Percentiles rank a stretch among this genome's conserved stretches.
phyloP scores from a whole-genome alignment of 2,329 filamentous ascomycete genomes.

The Pseudohalonectria lignicola region DNA sequence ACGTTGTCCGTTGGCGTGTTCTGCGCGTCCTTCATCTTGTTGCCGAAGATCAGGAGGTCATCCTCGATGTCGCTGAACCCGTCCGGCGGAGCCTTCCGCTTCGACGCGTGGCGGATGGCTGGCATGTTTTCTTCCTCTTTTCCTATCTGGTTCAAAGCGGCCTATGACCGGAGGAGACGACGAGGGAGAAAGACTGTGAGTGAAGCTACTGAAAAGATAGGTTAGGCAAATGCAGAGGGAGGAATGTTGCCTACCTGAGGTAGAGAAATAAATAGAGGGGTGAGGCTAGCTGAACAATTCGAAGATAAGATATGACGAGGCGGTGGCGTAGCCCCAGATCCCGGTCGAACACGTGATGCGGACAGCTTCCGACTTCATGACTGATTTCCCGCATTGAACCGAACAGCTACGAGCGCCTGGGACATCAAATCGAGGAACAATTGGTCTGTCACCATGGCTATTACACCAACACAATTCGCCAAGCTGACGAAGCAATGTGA shows the following conservation, averaged over 20 bases:
- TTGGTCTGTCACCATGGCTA: slow-evolving; percentile 49
- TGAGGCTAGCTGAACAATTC: too few relatives aligned
- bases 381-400: background rate
- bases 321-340: too few relatives aligned
- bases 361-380: background rate
- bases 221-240: background rate
- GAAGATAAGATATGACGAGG: too few relatives aligned
- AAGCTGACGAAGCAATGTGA: slow-evolving; percentile 68
- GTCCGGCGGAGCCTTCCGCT: slow-evolving; percentile 72
- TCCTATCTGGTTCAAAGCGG: background rate
- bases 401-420: background rate
- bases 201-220: slow-evolving; percentile 1
- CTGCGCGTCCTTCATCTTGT: slow-evolving; percentile 93
- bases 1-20: slow-evolving; percentile 75
- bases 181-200: background rate
- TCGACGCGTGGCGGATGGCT: slow-evolving; percentile 62
- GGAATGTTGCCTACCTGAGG: too few relatives aligned
- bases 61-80: slow-evolving; percentile 85
- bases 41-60: slow-evolving; percentile 72
- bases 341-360: background rate
- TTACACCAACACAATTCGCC: slow-evolving; percentile 88
- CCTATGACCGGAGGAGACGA: background rate
- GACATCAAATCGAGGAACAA: background rate
- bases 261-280: too few relatives aligned
- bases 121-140: slow-evolving; percentile 44